Percentiles rank a stretch among this genome's conserved stretches.
Conservation (phyloP, 1,284 basidiomycete genomes). For the Gymnopus androsaceus region DNA sequence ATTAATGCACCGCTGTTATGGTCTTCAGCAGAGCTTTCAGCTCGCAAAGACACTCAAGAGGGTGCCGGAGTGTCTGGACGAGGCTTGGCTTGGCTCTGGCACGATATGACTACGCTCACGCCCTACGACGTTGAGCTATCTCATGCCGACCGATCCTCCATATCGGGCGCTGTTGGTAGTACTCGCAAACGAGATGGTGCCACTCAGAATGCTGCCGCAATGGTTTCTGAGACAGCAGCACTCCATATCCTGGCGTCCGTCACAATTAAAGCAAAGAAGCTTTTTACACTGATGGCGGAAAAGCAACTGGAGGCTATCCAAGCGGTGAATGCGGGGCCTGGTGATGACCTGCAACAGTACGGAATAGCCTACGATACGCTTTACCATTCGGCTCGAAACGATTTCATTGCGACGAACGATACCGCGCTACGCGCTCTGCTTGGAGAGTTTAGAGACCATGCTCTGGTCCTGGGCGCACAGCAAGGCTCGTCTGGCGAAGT, state of each 20-base stretch:
- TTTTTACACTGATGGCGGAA: conserved; percentile 70
- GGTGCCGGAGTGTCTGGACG: conserved; percentile 35
- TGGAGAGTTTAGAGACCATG: conserved; percentile 89
- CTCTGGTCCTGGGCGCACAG: conserved; percentile 60
- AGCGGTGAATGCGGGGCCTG: conserved; percentile 28
- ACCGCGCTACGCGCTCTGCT: conserved; percentile 79
- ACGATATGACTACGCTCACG: conserved; percentile 82
- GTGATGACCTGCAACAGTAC: conserved; percentile 41
- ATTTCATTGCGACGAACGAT: conserved; percentile 87
- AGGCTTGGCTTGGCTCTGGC: conserved; percentile 85
- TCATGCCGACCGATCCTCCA: conserved; percentile 63
- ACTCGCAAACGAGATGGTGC: conserved; percentile 36
- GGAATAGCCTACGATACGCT: conserved; percentile 66
- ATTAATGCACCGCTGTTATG: conserved; percentile 80
- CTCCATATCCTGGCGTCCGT: conserved; percentile 84
- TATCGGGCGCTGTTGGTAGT: conserved; percentile 50
- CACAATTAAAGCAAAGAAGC: conserved; percentile 80
- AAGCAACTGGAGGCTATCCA: conserved; percentile 63
- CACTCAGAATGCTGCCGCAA: conserved; percentile 34
- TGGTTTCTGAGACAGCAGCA: conserved; percentile 80
- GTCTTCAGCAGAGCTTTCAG: conserved; percentile 59
- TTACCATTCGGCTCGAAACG: conserved; percentile 68
- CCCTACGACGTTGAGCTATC: conserved; percentile 82
- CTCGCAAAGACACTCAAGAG: conserved; percentile 42
- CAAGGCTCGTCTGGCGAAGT: conserved; percentile 49